phyloP scores from a whole-genome alignment of 257 asterid genomes.

The Eustoma russellianum region DNA sequence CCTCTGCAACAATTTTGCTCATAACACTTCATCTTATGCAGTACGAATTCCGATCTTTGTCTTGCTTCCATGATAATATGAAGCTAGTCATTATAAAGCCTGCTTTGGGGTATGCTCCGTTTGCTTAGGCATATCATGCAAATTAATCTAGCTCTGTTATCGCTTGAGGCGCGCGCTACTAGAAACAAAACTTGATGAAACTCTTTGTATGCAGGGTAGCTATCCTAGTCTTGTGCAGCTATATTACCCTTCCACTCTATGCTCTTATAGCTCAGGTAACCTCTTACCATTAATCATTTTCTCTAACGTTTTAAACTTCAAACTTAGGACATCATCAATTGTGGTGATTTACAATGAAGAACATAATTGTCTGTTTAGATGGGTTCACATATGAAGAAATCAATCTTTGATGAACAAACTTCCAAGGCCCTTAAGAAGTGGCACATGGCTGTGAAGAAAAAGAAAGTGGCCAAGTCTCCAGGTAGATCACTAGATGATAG shows the following conservation, averaged over 20 bases:
- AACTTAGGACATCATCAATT: too few species aligned
- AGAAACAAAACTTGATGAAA: not conserved
- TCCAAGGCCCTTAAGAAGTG: slow-evolving; percentile 84
- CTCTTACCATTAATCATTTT: too few species aligned
- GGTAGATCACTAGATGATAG: slow-evolving; percentile 42
- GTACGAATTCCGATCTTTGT: slow-evolving; percentile 50
- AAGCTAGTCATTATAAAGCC: slow-evolving; percentile 48
- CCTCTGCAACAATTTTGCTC: not conserved
- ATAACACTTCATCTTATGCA: slow-evolving; percentile 26
- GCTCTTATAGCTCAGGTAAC: slow-evolving; percentile 79
- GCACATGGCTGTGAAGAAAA: slow-evolving; percentile 86
- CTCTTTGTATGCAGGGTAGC: slow-evolving; percentile 36
- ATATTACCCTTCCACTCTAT: slow-evolving; percentile 86
- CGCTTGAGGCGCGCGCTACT: not conserved
- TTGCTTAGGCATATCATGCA: not conserved
- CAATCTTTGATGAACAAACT: slow-evolving; percentile 87
- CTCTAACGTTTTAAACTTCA: not conserved
- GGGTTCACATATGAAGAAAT: slow-evolving; percentile 83
- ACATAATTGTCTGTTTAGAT: slow-evolving; percentile 30
- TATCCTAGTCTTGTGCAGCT: slow-evolving; percentile 73
- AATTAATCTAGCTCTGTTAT: not conserved
- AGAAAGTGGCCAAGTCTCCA: slow-evolving; percentile 46
- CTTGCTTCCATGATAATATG: slow-evolving; percentile 65
- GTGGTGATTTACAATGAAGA: too few species aligned
- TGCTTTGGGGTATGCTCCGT: slow-evolving; percentile 47